Conservation (phyloP, 106 monocot species). For the Dioscorea zingiberensis region DNA sequence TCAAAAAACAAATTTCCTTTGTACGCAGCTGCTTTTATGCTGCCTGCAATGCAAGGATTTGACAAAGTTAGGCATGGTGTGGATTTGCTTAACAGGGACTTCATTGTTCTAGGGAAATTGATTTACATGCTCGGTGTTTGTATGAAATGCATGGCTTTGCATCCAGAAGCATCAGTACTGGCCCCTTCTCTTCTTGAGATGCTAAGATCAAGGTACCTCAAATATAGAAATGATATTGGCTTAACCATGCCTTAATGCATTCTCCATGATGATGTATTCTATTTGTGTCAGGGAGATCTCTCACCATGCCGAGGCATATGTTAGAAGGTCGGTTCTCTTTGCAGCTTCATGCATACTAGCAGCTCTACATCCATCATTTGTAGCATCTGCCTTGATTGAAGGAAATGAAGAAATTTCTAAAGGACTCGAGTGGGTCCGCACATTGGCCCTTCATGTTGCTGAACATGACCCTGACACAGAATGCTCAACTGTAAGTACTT, state of each 20-base stretch:
- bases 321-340: constrained; percentile 88
- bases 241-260: too few relatives aligned
- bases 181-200: constrained; percentile 82
- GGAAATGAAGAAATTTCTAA: constrained; percentile 63
- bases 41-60: constrained; percentile 91
- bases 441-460: constrained; percentile 67
- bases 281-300: constrained; percentile 53
- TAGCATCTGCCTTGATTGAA: constrained; percentile 87
- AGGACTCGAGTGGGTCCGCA: constrained; percentile 92
- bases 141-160: constrained; percentile 81
- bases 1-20: constrained; percentile 87
- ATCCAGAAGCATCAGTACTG: constrained; percentile 88
- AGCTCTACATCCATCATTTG: constrained; percentile 81
- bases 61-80: constrained; percentile 81
- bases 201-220: constrained; percentile 69
- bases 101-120: constrained; percentile 90
- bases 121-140: constrained; percentile 97
- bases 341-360: constrained; percentile 69
- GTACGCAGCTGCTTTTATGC: constrained; percentile 98
- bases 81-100: constrained; percentile 86
- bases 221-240: neutral
- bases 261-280: neutral
- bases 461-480: constrained; percentile 88
- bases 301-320: constrained; percentile 93
- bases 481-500: constrained; percentile 65